These are phyloP conservation scores for Hemerocallis citrina DNA, from an alignment of 106 monocot genomes.

Conservation along the genomic window DNA sequence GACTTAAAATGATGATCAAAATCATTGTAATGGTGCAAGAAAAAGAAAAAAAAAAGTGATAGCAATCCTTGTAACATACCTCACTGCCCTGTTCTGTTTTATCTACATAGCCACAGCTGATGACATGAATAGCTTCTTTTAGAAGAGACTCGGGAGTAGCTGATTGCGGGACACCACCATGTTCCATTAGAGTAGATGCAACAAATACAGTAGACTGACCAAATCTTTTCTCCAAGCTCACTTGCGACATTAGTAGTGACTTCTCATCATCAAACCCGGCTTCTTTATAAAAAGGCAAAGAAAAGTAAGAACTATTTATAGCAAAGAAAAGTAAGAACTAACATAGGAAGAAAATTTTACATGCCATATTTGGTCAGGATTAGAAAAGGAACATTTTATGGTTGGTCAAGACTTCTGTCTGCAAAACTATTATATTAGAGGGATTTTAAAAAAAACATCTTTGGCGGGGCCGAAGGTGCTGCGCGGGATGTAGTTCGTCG, in stretches of 20 bases:
- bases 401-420: not conserved
- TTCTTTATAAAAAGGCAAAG: not conserved
- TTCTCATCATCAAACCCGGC: slow-evolving; percentile 18
- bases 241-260: slow-evolving; percentile 20
- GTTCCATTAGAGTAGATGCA: slow-evolving; percentile 9
- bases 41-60: no score
- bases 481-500: no score
- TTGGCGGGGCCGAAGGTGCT: no score
- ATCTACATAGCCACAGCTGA: slow-evolving; percentile 29
- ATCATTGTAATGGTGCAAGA: no score
- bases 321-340: not conserved
- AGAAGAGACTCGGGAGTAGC: slow-evolving; percentile 53
- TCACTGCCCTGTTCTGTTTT: slow-evolving; percentile 69
- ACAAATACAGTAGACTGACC: slow-evolving; percentile 20
- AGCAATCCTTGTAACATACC: slow-evolving; percentile 22
- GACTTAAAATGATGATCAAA: not conserved
- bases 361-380: not conserved
- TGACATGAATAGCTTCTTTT: slow-evolving; percentile 30
- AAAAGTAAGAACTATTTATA: not conserved
- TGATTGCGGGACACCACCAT: slow-evolving; percentile 74
- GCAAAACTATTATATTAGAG: no score
- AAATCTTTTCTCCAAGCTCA: slow-evolving; percentile 25
- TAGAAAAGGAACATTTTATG: not conserved
- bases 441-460: no score
- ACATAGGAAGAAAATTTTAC: not conserved